Conservation (phyloP, 2,329 filamentous ascomycete genomes). For the Chaetothyriales sp. region DNA sequence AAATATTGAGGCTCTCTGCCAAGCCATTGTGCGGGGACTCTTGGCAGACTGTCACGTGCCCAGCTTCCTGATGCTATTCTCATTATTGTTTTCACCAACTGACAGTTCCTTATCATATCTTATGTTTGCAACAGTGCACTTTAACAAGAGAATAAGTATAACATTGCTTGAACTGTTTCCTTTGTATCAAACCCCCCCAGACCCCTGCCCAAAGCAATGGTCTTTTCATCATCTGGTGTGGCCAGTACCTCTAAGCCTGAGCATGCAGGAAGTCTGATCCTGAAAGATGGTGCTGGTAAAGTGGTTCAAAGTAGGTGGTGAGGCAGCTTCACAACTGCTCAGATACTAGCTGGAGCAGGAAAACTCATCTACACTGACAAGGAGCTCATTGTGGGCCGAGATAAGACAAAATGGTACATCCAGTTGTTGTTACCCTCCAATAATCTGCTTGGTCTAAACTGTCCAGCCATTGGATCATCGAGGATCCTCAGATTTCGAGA, state of each 20-base stretch:
- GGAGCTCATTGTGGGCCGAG: slow-evolving; percentile 25
- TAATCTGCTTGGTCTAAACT: slow-evolving; percentile 8
- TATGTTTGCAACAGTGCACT: neutral
- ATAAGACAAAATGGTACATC: slow-evolving; percentile 21
- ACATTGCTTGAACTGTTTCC: neutral
- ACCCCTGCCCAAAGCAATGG: neutral
- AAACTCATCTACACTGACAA: slow-evolving; percentile 19
- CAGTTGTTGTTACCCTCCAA: neutral
- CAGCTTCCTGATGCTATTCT: neutral
- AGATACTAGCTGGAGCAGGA: slow-evolving; percentile 12
- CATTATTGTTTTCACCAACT: neutral
- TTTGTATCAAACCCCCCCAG: neutral
- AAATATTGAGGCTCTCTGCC: neutral
- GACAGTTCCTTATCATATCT: neutral
- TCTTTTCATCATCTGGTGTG: neutral
- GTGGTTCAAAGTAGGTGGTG: slow-evolving; percentile 9
- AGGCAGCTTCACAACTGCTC: neutral
- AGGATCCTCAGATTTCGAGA: slow-evolving; percentile 25
- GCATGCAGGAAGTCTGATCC: slow-evolving; percentile 7
- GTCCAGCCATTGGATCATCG: slow-evolving; percentile 22
- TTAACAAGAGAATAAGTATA: neutral
- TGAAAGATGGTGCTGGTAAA: slow-evolving; percentile 7
- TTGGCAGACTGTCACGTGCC: neutral
- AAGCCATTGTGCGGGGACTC: neutral
- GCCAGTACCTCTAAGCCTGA: slow-evolving; percentile 1